These are phyloP conservation scores for Venturia aucupariae DNA, from an alignment of 2,329 filamentous ascomycete species.

Conservation along the genomic window DNA sequence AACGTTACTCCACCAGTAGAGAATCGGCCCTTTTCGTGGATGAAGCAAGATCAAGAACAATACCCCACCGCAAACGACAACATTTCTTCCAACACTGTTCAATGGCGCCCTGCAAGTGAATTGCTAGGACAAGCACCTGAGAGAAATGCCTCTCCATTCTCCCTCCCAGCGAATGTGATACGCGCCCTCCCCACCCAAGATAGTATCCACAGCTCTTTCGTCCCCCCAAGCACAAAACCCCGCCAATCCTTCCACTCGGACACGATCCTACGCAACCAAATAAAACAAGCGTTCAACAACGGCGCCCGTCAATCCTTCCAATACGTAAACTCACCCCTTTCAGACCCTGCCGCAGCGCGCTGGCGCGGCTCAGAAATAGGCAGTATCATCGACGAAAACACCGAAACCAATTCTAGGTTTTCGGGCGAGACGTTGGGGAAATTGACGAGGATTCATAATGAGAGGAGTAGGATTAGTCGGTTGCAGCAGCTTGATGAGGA, in stretches of 20 bases:
- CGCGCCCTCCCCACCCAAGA: not conserved
- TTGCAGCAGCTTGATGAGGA: conserved; percentile 2
- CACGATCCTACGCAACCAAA: not conserved
- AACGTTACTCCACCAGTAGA: not conserved
- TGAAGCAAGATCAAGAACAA: not conserved
- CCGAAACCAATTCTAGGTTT: not conserved
- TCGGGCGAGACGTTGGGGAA: conserved; percentile 2
- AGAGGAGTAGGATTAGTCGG: not conserved
- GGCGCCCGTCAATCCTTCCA: not conserved
- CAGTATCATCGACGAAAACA: not conserved
- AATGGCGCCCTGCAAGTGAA: not conserved
- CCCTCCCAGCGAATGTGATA: not conserved
- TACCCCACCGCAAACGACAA: not conserved
- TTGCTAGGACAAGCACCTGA: not conserved
- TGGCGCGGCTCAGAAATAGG: conserved; percentile 1
- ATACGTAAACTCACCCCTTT: not conserved
- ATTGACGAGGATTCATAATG: not conserved
- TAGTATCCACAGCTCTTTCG: not conserved
- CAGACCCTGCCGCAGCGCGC: not conserved
- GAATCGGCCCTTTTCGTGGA: not conserved
- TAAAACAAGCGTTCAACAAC: not conserved
- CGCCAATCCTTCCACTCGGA: not conserved
- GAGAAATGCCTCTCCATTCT: not conserved
- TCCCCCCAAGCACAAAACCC: not conserved
- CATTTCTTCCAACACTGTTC: not conserved